Evolutionary conservation across 1,284 basidiomycete species (phyloP), one percentile per base, ranked within the genome.

Genomic region (Chalciporus sp.): DNA sequence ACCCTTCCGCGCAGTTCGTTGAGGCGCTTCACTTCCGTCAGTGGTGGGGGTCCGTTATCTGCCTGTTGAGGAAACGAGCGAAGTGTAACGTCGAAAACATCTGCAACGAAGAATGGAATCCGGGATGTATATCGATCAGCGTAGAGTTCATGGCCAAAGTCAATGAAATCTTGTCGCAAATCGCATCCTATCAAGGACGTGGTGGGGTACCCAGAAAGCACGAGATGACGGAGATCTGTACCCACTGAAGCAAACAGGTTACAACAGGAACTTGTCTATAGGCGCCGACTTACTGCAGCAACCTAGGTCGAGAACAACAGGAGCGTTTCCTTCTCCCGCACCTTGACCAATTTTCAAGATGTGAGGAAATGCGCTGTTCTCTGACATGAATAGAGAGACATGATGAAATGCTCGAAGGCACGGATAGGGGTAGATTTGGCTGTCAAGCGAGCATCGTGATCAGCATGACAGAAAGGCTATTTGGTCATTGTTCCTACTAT

Each of bases 351-450:
- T 23, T 41, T 31, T 4, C 28, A 74, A 45, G 8, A 73, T 61
- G 12, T 51, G 47, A 4, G 58, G 51, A 42, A 73, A 74, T 14
- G 61, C 53, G 8, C 63, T 45, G 47, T 71, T 69, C 28, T 59
- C 45, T 0, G 52, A 39, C 69, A 73, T 71, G 59, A 68, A 58
- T 11, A 69, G 61, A 17, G 58, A 65, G 16, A 71, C 66, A 50
- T 70, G 67, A 42, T 68, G 67, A 59, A 73, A 73, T 2, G 47
- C 62, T 12, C 65, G 64, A 42, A 74, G 69, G 57, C 73, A 74
- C 26, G 72, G 71, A 53, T 74, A 75, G 0, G 72, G 69, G 29
- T 72, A 72, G n/a, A 64, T 55, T 66, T 73, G 47, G 14, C 41
- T 37, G 35, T 37, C 35, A n/a, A 37, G 35, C 16, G n/a, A n/a